These are phyloP conservation scores for Psilocybe cyanescens DNA, from an alignment of 768 basidiomycete species.

Conservation along the genomic window DNA sequence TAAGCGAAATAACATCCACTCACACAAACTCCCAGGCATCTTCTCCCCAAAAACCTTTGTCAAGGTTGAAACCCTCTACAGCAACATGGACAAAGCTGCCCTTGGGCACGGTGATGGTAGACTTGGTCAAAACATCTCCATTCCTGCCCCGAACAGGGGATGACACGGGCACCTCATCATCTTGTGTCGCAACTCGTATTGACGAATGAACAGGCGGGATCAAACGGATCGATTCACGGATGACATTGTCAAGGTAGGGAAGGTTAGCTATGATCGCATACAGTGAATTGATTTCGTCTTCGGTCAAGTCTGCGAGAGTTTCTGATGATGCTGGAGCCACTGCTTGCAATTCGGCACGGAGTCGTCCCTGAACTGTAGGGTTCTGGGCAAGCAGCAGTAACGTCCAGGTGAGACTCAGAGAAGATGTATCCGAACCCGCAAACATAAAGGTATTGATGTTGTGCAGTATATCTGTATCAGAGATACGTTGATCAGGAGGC, in stretches of 20 bases:
- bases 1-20: constrained; percentile 18
- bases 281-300: constrained; percentile 69
- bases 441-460: constrained; percentile 92
- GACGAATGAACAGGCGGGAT: constrained; percentile 84
- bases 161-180: constrained; percentile 77
- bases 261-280: constrained; percentile 59
- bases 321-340: constrained; percentile 41
- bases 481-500: constrained; percentile 70
- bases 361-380: constrained; percentile 65
- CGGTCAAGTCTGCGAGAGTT: constrained; percentile 48
- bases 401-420: constrained; percentile 84
- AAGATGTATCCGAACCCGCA: constrained; percentile 88
- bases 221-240: constrained; percentile 76
- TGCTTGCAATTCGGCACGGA: constrained; percentile 69
- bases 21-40: constrained; percentile 85
- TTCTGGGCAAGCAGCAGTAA: constrained; percentile 74
- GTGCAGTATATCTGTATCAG: constrained; percentile 85
- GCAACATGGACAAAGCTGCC: constrained; percentile 81
- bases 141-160: constrained; percentile 59
- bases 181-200: constrained; percentile 74
- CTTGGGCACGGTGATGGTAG: constrained; percentile 57
- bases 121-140: constrained; percentile 43
- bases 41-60: constrained; percentile 78
- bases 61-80: constrained; percentile 79
- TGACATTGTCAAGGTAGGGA: constrained; percentile 77